These are phyloP conservation scores for Fusarium papillatum DNA, from an alignment of 2,329 filamentous ascomycete species.

Conservation along the genomic window DNA sequence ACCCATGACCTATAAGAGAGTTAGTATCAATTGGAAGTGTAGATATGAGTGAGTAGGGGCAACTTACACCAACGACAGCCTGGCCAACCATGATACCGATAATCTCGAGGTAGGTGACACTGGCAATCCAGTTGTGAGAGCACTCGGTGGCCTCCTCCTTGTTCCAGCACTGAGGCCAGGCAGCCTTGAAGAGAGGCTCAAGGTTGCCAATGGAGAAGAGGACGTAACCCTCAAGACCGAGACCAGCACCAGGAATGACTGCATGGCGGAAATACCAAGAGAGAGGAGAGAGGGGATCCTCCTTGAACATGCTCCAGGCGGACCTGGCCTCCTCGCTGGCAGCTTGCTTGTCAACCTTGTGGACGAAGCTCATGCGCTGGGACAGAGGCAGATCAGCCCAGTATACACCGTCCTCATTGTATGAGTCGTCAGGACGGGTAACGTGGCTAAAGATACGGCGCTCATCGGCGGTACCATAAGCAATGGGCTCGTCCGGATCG, in stretches of 20 bases:
- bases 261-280: slow-evolving; percentile 91
- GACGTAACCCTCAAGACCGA: slow-evolving; percentile 95
- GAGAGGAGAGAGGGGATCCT: slow-evolving; percentile 87
- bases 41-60: background rate
- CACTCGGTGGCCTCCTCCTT: slow-evolving; percentile 65
- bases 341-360: slow-evolving; percentile 79
- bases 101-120: slow-evolving; percentile 93
- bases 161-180: slow-evolving; percentile 86
- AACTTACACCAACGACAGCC: slow-evolving; percentile 82
- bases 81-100: slow-evolving; percentile 96
- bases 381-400: slow-evolving; percentile 88
- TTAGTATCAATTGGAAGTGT: slow-evolving; percentile 23
- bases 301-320: slow-evolving; percentile 86
- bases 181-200: slow-evolving; percentile 81
- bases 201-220: slow-evolving; percentile 98
- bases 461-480: slow-evolving; percentile 62
- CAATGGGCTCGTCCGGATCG: slow-evolving; percentile 62
- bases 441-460: slow-evolving; percentile 80
- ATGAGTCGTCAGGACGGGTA: slow-evolving; percentile 90
- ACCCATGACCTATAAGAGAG: slow-evolving; percentile 62
- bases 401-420: slow-evolving; percentile 86
- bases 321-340: slow-evolving; percentile 73
- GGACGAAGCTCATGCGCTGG: slow-evolving; percentile 82
- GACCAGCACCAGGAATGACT: slow-evolving; percentile 91
- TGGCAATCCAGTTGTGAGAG: slow-evolving; percentile 83